Evolutionary conservation across 192 early-diverging fungal species (phyloP), one percentile per base, ranked within the genome.

Genomic region (Chytriomyces sp.): DNA sequence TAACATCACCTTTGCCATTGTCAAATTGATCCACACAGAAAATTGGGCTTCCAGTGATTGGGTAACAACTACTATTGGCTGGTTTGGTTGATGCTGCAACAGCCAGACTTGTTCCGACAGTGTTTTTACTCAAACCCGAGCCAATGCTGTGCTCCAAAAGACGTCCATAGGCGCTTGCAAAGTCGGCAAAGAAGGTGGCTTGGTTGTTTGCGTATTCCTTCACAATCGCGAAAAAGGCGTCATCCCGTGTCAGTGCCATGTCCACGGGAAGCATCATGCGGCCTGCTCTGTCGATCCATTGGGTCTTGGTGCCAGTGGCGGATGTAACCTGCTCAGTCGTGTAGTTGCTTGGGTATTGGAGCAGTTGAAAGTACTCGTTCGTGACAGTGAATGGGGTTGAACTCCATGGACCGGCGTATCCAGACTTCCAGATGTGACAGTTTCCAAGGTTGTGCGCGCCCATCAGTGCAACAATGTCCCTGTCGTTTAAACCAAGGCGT

Each of bases 361-460:
- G 50, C 9, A 11, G 47, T 18, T 57, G n/a, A 64, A 84, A 88
- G 84, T 82, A 90, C 66, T 77, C 76, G 60, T 87, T 89, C 48
- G 77, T 76, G 78, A 82, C 61, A 7, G 45, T 13, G 35, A 49
- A 44, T 20, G 83, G 81, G 63, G 81, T 84, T 81, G 74, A 81
- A 65, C 79, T 76, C 73, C 79, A 82, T 18, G 75, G 59, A 71
- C 90, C 90, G 53, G 83, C 82, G 79, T 81, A 91, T n/a, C 92
- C 91, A 68, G 85, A 87, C 6, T 88, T 85, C 69, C 91, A 87
- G n/a, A 78, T 60, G 74, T 92, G 90, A 80, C 90, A 91, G 61
- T 68, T 44, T 7, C 86, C 91, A 45, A 93, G 75, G 28, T 87
- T 81, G 78, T 93, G 92, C 26, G 92, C 92, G 62, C 92, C 92